phyloP scores from a whole-genome alignment of 2,329 filamentous ascomycete genomes.

The Colletotrichum liaoningense region DNA sequence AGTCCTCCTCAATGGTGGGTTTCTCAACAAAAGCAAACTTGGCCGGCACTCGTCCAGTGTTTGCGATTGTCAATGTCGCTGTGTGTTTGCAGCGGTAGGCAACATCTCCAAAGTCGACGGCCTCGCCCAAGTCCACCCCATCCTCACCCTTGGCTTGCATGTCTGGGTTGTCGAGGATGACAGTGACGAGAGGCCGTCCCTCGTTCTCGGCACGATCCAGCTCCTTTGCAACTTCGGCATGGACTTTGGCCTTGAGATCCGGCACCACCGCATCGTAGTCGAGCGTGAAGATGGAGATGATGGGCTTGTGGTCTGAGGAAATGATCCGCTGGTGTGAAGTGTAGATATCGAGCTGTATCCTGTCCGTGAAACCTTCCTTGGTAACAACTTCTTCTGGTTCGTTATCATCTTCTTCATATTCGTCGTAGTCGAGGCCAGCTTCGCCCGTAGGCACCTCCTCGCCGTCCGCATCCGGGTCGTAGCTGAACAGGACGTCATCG shows the following conservation, averaged over 20 bases:
- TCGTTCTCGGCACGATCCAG: constrained; percentile 94
- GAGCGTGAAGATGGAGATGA: constrained; percentile 84
- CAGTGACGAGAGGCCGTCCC: constrained; percentile 81
- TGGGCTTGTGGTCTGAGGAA: constrained; percentile 95
- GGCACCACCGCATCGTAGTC: constrained; percentile 90
- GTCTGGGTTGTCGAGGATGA: constrained; percentile 78
- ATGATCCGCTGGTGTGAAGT: constrained; percentile 88
- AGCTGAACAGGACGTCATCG: constrained; percentile 88
- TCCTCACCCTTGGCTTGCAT: constrained; percentile 35
- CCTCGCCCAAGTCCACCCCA: constrained; percentile 58
- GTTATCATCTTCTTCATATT: constrained; percentile 62
- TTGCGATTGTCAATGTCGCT: constrained; percentile 84
- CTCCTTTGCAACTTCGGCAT: constrained; percentile 88
- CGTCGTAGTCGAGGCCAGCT: constrained; percentile 69
- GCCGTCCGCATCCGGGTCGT: constrained; percentile 84
- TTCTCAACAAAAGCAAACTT: constrained; percentile 84
- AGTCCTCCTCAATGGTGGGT: constrained; percentile 62
- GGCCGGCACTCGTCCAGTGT: constrained; percentile 86
- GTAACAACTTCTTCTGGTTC: constrained; percentile 63
- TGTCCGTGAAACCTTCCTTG: constrained; percentile 67
- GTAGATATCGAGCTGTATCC: constrained; percentile 74
- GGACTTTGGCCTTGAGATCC: constrained; percentile 83
- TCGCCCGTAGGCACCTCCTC: constrained; percentile 51
- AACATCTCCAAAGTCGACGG: constrained; percentile 83
- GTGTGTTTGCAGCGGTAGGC: constrained; percentile 74